These are phyloP conservation scores for Zoysia pacifica DNA, from an alignment of 176 grass and related monocot species.

Conservation along the genomic window DNA sequence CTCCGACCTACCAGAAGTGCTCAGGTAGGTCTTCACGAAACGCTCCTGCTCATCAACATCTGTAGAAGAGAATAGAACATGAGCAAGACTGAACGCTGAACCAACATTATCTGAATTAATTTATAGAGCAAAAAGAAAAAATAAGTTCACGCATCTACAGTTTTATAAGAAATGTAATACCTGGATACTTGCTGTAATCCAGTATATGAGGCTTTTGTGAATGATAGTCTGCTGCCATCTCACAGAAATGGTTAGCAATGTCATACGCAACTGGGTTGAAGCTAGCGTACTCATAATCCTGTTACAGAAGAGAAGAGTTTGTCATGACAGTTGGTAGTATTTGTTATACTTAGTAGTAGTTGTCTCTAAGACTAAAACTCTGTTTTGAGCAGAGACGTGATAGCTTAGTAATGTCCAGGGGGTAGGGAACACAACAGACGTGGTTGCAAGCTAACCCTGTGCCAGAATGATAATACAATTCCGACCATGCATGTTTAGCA, in stretches of 20 bases:
- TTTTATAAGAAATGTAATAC: constrained; percentile 40
- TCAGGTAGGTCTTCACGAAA: constrained; percentile 84
- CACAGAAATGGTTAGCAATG: constrained; percentile 98
- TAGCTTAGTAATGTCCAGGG: not conserved
- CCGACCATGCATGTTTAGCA: not conserved
- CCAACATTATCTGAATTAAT: constrained; percentile 11
- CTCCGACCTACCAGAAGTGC: constrained; percentile 60
- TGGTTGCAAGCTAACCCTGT: too few relatives aligned
- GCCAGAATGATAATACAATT: not conserved
- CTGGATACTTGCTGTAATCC: constrained; percentile 92
- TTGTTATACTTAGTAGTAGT: too few relatives aligned
- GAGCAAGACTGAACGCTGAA: constrained; percentile 8
- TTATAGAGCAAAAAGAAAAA: constrained; percentile 11
- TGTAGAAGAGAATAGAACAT: constrained; percentile 38
- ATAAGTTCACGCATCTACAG: not conserved
- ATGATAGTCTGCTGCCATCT: constrained; percentile 98
- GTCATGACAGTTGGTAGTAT: not conserved
- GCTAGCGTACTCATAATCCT: constrained; percentile 98
- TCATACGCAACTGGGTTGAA: constrained; percentile 94
- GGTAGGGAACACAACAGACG: constrained; percentile 29
- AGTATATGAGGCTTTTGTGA: constrained; percentile 77
- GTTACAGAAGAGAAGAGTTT: constrained; percentile 23
- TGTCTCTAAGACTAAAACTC: constrained; percentile 39
- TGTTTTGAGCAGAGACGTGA: constrained; percentile 43
- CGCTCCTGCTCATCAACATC: constrained; percentile 66